Base-by-base conservation (phyloP, 75 land plant genomes). In the Selaginella tamariscina region DNA sequence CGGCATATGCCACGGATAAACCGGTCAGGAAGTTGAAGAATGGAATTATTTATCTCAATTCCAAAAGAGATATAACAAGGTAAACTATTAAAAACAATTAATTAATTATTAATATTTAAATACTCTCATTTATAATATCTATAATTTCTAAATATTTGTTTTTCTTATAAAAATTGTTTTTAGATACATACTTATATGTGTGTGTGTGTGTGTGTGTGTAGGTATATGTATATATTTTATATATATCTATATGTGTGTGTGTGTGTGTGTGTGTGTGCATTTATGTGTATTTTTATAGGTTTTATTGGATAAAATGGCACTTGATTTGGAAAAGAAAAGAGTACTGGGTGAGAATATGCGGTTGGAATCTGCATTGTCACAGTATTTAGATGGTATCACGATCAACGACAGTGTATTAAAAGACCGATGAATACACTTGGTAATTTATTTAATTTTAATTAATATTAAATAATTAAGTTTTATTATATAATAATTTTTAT, bases 11-110 rank as follows among this genome's bases (percentile, higher is more conserved):
- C 32, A 27, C 60, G 0, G 75, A 77, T 77, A 69, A 72, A 22
- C 20, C 54, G 9, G 75, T 74, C 24, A 59, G 56, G 78, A 72
- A 49, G 78, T 77, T 29, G 70, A 66, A 67, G 78, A 77, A 30
- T 39, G 63, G 29, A 57, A 63, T 32, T 77, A 77, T 24, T 31
- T 77, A 32, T 33, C 70, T 30, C 71, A 72, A 29, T 77, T 77
- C 20, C 55, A 77, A 23, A 31, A 60, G 55, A 67, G 74, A 23
- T 77, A 65, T n/a, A 77, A 77, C 65, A 77, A 72, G 78, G 78
- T 74, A 32, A 44, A 39, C 15, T 5, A 5, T 39, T 15, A 15
- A n/a, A n/a, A n/a, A n/a, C n/a, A n/a, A n/a, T n/a, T n/a, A n/a
- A n/a, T n/a, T n/a, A n/a, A n/a, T n/a, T n/a, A n/a, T n/a, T n/a